Percentiles rank a stretch among this genome's conserved stretches.
Evolutionary conservation across 805 yeast species (phyloP).

Genomic region (Henningerozyma blattae): DNA sequence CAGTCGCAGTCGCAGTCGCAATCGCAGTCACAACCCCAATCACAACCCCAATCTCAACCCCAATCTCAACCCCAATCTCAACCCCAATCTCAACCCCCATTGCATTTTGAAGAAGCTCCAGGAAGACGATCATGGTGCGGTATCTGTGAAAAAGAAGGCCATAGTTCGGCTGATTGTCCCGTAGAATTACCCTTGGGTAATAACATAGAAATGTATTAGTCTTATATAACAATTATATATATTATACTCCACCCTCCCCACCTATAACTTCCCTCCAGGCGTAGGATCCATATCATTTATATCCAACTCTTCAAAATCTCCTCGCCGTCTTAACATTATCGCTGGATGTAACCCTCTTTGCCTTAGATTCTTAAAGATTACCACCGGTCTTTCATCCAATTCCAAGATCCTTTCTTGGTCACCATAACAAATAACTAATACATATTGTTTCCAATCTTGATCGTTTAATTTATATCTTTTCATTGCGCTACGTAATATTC

Average conservation of each 20-base stretch:
- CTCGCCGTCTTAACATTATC: conserved; percentile 81
- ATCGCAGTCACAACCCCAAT: no score
- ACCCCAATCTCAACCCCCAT: conserved; percentile 18
- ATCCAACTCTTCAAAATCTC: conserved; percentile 31
- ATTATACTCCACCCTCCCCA: no score
- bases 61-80: conserved; percentile 14
- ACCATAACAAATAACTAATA: conserved; percentile 79
- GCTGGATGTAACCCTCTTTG: conserved; percentile 83
- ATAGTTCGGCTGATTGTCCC: conserved; percentile 79
- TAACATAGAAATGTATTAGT: no score
- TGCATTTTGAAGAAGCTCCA: conserved; percentile 40
- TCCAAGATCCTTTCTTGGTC: conserved; percentile 79
- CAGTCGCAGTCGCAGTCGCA: no score
- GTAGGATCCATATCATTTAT: conserved; percentile 9
- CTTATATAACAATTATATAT: no score
- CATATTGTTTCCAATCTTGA: conserved; percentile 81
- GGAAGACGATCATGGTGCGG: conserved; percentile 87
- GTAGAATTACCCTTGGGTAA: neutral
- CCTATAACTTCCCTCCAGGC: conserved; percentile 18
- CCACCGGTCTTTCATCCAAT: conserved; percentile 79
- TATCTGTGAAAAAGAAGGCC: conserved; percentile 83
- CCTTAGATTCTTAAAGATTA: conserved; percentile 70
- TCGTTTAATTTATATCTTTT: conserved; percentile 66
- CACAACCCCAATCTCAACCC: no score
- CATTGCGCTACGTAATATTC: conserved; percentile 80